phyloP scores from a whole-genome alignment of 176 grass and related monocot species.

The Elymus sibiricus region DNA sequence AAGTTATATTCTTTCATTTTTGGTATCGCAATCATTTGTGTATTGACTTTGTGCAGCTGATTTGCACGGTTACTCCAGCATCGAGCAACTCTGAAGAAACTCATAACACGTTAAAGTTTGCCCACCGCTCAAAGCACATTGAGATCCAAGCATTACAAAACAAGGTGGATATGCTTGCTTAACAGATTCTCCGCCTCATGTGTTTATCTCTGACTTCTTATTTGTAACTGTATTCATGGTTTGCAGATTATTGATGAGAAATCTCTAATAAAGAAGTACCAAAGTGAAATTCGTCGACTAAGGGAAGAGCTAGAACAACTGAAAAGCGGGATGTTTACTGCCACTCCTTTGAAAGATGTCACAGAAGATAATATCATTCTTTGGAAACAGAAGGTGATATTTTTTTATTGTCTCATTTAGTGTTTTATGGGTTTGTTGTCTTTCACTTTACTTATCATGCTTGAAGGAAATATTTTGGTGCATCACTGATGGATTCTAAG shows the following conservation, averaged over 20 bases:
- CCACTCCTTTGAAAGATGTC: slow-evolving; percentile 58
- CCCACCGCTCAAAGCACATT: slow-evolving; percentile 90
- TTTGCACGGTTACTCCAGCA: slow-evolving; percentile 96
- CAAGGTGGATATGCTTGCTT: slow-evolving; percentile 60
- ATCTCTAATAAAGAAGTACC: slow-evolving; percentile 99
- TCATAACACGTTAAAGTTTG: slow-evolving; percentile 96
- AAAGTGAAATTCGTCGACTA: slow-evolving; percentile 89
- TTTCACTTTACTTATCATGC: slow-evolving; percentile 14
- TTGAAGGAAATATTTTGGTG: slow-evolving; percentile 11
- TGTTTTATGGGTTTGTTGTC: not conserved
- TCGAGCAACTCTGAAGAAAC: slow-evolving; percentile 99
- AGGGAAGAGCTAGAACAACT: slow-evolving; percentile 94
- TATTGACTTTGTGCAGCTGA: slow-evolving; percentile 55
- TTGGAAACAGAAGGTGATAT: slow-evolving; percentile 87
- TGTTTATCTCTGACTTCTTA: not conserved
- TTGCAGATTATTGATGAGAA: slow-evolving; percentile 98
- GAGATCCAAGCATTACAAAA: slow-evolving; percentile 99
- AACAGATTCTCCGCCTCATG: slow-evolving; percentile 9
- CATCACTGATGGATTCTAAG: slow-evolving; percentile 8
- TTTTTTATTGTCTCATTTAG: slow-evolving; percentile 15
- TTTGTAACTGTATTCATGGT: slow-evolving; percentile 27
- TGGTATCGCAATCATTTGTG: slow-evolving; percentile 11
- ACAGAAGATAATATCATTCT: slow-evolving; percentile 84
- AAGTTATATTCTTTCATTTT: slow-evolving; percentile 13
- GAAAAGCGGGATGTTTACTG: slow-evolving; percentile 88